A percentile compares a stretch with the other conserved stretches of the same genome.
Evolutionary conservation across 2,329 filamentous ascomycete genomes (phyloP).

Genomic region (Exophiala dermatitidis): DNA sequence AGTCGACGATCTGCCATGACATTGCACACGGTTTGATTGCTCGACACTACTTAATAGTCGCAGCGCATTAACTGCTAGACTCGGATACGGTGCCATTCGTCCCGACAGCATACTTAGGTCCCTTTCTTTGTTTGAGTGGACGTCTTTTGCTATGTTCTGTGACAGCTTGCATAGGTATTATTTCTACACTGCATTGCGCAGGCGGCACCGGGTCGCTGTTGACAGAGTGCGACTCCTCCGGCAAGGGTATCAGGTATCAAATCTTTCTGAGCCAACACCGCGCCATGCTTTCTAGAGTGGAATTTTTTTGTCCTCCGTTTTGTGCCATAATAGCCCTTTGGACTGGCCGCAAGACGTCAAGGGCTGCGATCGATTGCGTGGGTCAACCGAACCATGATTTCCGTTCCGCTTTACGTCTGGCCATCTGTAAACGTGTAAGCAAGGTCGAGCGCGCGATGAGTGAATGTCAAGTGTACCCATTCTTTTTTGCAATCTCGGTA

Average conservation of each 20-base stretch:
- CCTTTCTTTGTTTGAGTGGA: not conserved
- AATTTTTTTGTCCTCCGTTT: not conserved
- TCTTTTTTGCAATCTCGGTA: conserved; percentile 92
- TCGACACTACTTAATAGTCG: not conserved
- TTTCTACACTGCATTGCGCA: not conserved
- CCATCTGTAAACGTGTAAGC: conserved; percentile 11
- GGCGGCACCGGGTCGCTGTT: not conserved
- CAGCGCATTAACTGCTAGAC: not conserved
- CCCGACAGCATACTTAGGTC: not conserved
- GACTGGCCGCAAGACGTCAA: not conserved
- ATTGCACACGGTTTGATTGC: not conserved
- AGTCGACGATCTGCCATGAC: conserved; percentile 1
- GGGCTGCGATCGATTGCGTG: not conserved
- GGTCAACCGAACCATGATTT: conserved; percentile 12
- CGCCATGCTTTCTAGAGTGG: not conserved
- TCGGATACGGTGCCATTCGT: not conserved
- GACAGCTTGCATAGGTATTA: not conserved
- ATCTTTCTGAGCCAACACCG: not conserved
- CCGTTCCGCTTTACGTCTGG: conserved; percentile 17
- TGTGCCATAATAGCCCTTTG: not conserved
- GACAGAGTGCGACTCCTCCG: not conserved
- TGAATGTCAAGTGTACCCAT: conserved; percentile 61
- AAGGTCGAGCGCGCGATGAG: not conserved
- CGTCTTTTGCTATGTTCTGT: not conserved
- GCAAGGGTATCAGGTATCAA: not conserved